phyloP scores from a whole-genome alignment of 495 filamentous ascomycete species.

The Articulospora tetracladia region DNA sequence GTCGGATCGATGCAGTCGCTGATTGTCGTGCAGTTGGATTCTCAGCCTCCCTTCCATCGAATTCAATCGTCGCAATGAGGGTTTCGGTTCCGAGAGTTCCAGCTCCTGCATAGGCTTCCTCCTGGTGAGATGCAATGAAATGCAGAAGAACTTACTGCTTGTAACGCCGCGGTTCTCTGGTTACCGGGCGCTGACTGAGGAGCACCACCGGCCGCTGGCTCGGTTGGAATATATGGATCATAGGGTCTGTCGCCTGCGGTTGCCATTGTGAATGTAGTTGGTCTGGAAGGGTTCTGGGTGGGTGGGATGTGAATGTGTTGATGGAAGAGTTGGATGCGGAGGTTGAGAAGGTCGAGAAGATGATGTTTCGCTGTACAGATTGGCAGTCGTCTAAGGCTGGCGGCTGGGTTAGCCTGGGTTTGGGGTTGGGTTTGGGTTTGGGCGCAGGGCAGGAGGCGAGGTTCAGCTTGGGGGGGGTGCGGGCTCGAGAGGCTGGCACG shows the following conservation, averaged over 20 bases:
- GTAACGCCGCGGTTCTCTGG: constrained; percentile 26
- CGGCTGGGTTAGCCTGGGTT: neutral
- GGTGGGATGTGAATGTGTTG: neutral
- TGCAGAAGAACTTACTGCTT: constrained; percentile 28
- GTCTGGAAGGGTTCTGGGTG: neutral
- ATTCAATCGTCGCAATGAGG: no score
- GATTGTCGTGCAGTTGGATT: neutral
- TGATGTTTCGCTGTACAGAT: constrained; percentile 4
- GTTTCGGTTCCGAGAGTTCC: neutral
- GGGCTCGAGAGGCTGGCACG: neutral
- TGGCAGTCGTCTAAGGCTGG: neutral
- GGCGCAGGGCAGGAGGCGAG: no score
- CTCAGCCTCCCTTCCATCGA: neutral
- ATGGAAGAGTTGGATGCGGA: neutral
- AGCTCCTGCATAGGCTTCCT: neutral
- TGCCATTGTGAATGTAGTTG: constrained; percentile 18
- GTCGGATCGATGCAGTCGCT: neutral
- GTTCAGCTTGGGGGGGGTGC: neutral
- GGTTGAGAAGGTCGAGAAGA: neutral
- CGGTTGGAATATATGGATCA: constrained; percentile 28
- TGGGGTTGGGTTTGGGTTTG: no score
- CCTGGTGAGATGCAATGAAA: neutral
- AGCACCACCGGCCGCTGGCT: constrained; percentile 20
- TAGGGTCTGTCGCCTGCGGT: constrained; percentile 21
- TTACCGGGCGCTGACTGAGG: constrained; percentile 18